Percentiles rank a stretch among this genome's conserved stretches.
These are phyloP conservation scores for Phialophora macrospora DNA, from an alignment of 2,329 filamentous ascomycete species.

Conservation along the genomic window DNA sequence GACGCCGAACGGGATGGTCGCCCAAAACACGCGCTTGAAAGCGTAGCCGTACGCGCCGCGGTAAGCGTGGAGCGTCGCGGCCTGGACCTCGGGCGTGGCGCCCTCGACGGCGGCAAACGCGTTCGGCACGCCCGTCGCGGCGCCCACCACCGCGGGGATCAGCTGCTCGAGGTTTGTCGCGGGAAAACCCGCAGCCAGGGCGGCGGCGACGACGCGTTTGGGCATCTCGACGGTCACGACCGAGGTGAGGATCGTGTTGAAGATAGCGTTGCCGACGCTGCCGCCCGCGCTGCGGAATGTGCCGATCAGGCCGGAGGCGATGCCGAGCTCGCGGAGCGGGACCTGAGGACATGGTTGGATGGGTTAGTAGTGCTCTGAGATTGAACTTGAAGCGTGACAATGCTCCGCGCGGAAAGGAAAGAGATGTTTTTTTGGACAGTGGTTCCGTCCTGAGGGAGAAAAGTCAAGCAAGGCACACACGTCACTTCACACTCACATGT, in stretches of 20 bases:
- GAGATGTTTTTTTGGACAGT: too few relatives aligned
- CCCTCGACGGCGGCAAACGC: constrained; percentile 17
- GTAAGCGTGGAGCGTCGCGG: constrained; percentile 5
- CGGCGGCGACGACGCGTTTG: constrained; percentile 9
- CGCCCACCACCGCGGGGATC: constrained; percentile 17
- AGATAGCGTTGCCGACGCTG: constrained; percentile 23
- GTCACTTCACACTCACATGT: constrained; percentile 1
- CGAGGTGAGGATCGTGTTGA: constrained; percentile 21
- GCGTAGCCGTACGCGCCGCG: constrained; percentile 16
- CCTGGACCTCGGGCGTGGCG: constrained; percentile 18
- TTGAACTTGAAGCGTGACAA: too few relatives aligned
- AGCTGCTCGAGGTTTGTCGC: constrained; percentile 1
- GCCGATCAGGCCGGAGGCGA: constrained; percentile 23
- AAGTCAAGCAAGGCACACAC: neutral
- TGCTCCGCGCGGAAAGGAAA: too few relatives aligned
- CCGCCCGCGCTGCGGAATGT: constrained; percentile 21
- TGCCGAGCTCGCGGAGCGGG: constrained; percentile 19
- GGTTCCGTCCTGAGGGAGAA: too few relatives aligned
- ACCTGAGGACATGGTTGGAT: neutral
- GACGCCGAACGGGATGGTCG: constrained; percentile 25
- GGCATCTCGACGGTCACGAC: constrained; percentile 3
- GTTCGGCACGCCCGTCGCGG: constrained; percentile 12
- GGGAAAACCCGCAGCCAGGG: constrained; percentile 8
- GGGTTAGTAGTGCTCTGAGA: neutral
- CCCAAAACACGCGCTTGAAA: constrained; percentile 21